These are phyloP conservation scores for Pholiota adiposa DNA, from an alignment of 1,284 basidiomycete species.

Conservation along the genomic window DNA sequence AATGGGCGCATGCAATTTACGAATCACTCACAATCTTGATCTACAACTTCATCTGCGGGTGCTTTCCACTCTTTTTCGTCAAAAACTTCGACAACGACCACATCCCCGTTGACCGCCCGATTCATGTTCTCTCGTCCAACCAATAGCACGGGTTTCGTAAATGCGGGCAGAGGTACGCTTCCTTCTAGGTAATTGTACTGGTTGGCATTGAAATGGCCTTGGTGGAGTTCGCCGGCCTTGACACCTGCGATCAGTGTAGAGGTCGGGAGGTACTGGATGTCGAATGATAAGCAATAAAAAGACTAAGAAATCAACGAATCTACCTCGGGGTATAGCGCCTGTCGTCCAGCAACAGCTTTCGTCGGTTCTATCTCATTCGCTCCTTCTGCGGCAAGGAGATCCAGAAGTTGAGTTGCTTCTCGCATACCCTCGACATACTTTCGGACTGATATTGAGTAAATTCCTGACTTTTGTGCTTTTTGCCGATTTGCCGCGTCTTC, in stretches of 20 bases:
- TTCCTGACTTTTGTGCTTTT: constrained; percentile 72
- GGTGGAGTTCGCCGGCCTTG: constrained; percentile 83
- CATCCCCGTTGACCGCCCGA: constrained; percentile 91
- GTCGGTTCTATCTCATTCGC: constrained; percentile 67
- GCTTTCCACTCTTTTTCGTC: constrained; percentile 92
- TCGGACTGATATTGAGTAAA: constrained; percentile 72
- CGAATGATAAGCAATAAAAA: not conserved
- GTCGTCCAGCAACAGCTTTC: constrained; percentile 52
- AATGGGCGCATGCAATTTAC: not conserved
- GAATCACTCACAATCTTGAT: constrained; percentile 77
- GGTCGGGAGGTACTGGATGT: constrained; percentile 76
- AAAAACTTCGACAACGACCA: constrained; percentile 92
- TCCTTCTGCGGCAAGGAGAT: constrained; percentile 76
- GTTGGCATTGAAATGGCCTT: constrained; percentile 96
- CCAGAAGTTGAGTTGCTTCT: constrained; percentile 69
- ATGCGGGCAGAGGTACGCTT: constrained; percentile 76
- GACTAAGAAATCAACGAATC: constrained; percentile 8
- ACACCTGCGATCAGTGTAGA: constrained; percentile 82
- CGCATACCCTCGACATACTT: constrained; percentile 81
- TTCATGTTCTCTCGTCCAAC: constrained; percentile 96
- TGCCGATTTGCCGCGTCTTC: constrained; percentile 89
- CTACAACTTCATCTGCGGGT: constrained; percentile 91
- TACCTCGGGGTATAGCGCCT: constrained; percentile 81
- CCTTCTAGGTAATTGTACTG: constrained; percentile 98
- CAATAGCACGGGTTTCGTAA: constrained; percentile 82